Percentiles rank a stretch among this genome's conserved stretches.
Evolutionary conservation across 768 basidiomycete genomes (phyloP).

Genomic region (Cytidiella melzeri): DNA sequence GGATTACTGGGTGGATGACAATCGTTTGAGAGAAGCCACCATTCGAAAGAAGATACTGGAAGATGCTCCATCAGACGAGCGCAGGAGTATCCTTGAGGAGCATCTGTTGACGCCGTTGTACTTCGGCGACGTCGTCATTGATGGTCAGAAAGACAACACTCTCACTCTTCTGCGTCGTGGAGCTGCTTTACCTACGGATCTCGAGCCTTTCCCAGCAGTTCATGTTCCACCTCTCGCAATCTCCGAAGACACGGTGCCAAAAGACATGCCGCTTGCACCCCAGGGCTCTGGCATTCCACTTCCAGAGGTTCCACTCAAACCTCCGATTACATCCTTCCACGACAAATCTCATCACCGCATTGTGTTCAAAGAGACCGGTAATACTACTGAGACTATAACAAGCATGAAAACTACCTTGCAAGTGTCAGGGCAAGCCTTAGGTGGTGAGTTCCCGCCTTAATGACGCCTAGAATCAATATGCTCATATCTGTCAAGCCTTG

Average conservation of each 20-base stretch:
- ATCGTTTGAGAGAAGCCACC: slow-evolving; percentile 2
- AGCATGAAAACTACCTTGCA: neutral
- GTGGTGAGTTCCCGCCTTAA: neutral
- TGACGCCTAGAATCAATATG: neutral
- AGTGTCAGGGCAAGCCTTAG: neutral
- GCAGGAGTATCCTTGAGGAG: neutral
- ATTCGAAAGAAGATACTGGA: neutral
- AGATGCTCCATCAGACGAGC: neutral
- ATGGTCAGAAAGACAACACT: neutral
- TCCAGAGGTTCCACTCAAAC: too few relatives aligned
- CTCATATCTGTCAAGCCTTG: neutral
- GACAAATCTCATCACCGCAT: slow-evolving; percentile 2
- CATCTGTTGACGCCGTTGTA: neutral
- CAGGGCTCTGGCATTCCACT: too few relatives aligned
- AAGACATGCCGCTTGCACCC: too few relatives aligned
- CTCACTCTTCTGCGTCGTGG: too few relatives aligned
- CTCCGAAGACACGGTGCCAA: too few relatives aligned
- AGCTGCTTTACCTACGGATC: too few relatives aligned
- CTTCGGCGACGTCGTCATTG: neutral
- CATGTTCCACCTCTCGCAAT: too few relatives aligned
- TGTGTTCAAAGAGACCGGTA: neutral
- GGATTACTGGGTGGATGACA: too few relatives aligned
- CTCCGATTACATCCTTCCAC: too few relatives aligned
- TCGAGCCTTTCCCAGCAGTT: too few relatives aligned
- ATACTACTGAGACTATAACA: neutral